Base-by-base conservation (phyloP, 1,284 basidiomycete species). In the Grifola frondosa region DNA sequence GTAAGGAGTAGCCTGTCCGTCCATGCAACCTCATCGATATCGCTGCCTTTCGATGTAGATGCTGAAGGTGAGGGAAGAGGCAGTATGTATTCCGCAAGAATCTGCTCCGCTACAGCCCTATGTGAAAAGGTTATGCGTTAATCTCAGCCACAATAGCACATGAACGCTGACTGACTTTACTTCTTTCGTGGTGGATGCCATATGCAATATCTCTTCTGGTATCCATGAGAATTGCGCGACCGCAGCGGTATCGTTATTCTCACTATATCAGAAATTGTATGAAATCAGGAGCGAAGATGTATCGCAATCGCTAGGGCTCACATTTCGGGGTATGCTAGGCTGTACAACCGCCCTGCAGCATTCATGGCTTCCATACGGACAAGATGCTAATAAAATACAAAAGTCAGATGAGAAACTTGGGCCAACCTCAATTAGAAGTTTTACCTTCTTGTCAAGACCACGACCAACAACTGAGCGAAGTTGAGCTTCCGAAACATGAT, bases 221-320 rank as follows among this genome's bases (percentile, higher is more conserved):
- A 99, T 98, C 97, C 97, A 99, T 0, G 81, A 81, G 59, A 99
- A 97, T 41, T 96, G 91, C 16, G 73, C 63, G 15, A 85, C 74
- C 0, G 93, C 91, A 0, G 78, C 71, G 1, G 75, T 67, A 47
- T 93, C 89, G 42, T 84, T 82, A 48, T 80, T 85, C 61, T 96
- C 92, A 53, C 92, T 97, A 49, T 20, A 51, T 43, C 19, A 52
- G 22, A 31, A n/a, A 21, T 38, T 5, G 42, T 26, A 23, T 40
- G 19, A 22, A 6, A n/a, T 16, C 25, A 12, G 13, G 33, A 15
- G 16, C 23, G 5, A 9, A 19, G 32, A 37, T 19, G n/a, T 3
- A 67, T n/a, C n/a, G n/a, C n/a, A n/a, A n/a, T n/a, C n/a, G n/a
- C n/a, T n/a, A n/a, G n/a, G n/a, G n/a, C 87, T 49, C 57, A 92